phyloP scores from a whole-genome alignment of 208 protist species.

The Leishmania tropica region DNA sequence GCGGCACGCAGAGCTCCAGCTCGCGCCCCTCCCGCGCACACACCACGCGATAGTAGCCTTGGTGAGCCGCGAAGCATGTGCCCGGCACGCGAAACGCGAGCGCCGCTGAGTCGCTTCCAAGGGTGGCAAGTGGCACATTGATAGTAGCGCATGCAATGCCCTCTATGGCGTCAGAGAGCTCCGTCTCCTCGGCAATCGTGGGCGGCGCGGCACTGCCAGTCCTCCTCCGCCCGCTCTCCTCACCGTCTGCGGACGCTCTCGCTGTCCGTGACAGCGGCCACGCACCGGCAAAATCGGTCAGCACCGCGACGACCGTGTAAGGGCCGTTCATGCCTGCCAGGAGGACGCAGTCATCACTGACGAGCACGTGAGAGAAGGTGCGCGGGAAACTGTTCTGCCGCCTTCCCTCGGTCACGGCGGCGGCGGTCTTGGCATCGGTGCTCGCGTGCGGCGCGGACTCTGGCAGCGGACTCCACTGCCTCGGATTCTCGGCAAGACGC shows the following conservation, averaged over 20 bases:
- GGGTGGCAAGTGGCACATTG: constrained; percentile 5
- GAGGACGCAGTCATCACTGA: constrained; percentile 13
- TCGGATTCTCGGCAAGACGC: neutral
- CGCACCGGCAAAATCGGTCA: constrained; percentile 12
- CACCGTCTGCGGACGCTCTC: neutral
- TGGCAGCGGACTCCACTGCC: constrained; percentile 10
- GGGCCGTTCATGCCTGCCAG: constrained; percentile 29
- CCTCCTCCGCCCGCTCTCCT: neutral
- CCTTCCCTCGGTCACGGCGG: neutral
- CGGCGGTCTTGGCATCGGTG: neutral
- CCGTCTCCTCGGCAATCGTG: neutral
- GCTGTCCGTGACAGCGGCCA: neutral
- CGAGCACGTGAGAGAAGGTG: constrained; percentile 20
- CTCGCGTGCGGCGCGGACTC: neutral
- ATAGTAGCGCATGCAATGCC: constrained; percentile 7
- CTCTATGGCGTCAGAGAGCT: constrained; percentile 1
- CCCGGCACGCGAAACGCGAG: constrained; percentile 13
- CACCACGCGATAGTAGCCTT: constrained; percentile 26
- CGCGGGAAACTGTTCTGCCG: neutral
- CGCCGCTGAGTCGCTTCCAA: neutral
- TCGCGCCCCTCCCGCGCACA: constrained; percentile 21
- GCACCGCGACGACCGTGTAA: constrained; percentile 20
- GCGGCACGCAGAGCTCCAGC: constrained; percentile 27
- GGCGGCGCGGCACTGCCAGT: neutral
- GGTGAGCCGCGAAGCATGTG: constrained; percentile 17